Percentiles rank a stretch among this genome's conserved stretches.
phyloP scores from a whole-genome alignment of 1,284 basidiomycete species.

The Cutaneotrichosporon dermatis region DNA sequence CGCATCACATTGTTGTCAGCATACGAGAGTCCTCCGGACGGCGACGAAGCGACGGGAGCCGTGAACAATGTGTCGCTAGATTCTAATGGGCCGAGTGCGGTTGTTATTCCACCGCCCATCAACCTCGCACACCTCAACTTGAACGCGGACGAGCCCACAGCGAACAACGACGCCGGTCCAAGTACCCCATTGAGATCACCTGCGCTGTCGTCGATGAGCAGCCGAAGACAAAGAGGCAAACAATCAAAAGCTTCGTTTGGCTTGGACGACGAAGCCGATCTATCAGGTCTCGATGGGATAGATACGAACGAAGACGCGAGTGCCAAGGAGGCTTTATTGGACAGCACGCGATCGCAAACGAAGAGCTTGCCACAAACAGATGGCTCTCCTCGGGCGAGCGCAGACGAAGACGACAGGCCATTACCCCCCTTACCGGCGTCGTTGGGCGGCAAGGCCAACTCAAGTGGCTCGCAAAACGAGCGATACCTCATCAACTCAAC shows the following conservation, averaged over 20 bases:
- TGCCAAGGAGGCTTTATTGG: neutral
- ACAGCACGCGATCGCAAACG: too few species aligned
- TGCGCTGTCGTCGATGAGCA: constrained; percentile 2
- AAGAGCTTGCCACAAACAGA: too few species aligned
- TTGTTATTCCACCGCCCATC: neutral
- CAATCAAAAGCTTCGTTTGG: constrained; percentile 24
- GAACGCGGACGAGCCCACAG: neutral
- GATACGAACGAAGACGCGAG: constrained; percentile 10
- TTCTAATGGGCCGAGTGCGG: neutral
- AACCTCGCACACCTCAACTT: neutral
- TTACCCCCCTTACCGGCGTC: constrained; percentile 24
- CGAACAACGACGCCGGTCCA: constrained; percentile 9
- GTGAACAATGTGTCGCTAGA: constrained; percentile 4
- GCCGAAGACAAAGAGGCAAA: constrained; percentile 3
- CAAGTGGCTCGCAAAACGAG: neutral
- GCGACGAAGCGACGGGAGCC: constrained; percentile 1
- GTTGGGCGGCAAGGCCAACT: neutral
- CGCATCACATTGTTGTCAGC: constrained; percentile 41
- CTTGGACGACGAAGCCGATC: constrained; percentile 31
- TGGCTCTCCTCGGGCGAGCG: constrained; percentile 3
- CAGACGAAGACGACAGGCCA: constrained; percentile 15
- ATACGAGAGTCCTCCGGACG: constrained; percentile 24
- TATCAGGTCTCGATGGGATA: constrained; percentile 28
- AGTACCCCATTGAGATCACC: constrained; percentile 11
- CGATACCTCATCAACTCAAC: constrained; percentile 31